phyloP scores from a whole-genome alignment of 495 filamentous ascomycete species.

The Paragyromitra xinjiangensis region DNA sequence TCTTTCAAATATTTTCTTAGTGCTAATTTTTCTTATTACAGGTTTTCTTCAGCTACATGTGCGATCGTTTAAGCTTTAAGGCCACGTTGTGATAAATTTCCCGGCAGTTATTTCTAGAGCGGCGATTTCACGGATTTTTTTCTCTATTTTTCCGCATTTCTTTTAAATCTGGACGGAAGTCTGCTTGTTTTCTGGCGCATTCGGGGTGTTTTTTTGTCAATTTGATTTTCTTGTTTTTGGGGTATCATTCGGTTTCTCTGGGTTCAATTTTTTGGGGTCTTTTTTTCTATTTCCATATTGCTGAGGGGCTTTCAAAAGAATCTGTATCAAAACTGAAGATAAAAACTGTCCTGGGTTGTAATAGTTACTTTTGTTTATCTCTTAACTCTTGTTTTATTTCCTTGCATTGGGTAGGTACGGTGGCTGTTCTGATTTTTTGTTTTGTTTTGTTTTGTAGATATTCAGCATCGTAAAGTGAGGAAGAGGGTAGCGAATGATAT shows the following conservation, averaged over 20 bases:
- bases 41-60: constrained; percentile 57
- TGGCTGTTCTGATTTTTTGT: constrained; percentile 15
- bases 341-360: constrained; percentile 15
- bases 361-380: constrained; percentile 28
- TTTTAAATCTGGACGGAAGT: constrained; percentile 38
- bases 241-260: constrained; percentile 38
- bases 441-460: constrained; percentile 27
- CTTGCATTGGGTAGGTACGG: constrained; percentile 8
- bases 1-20: constrained; percentile 31
- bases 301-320: constrained; percentile 25
- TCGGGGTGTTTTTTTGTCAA: constrained; percentile 43
- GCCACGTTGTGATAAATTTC: constrained; percentile 4
- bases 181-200: constrained; percentile 48
- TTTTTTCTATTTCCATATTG: constrained; percentile 37
- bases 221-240: constrained; percentile 35
- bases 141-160: constrained; percentile 30
- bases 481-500: constrained; percentile 35
- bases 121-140: constrained; percentile 11
- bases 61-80: constrained; percentile 54
- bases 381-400: constrained; percentile 14
- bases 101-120: constrained; percentile 31
- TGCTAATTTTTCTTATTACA: constrained; percentile 31
- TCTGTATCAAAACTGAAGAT: constrained; percentile 43
- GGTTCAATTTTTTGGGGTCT: constrained; percentile 23
- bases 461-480: neutral